Base-by-base conservation (phyloP, 2,329 filamentous ascomycete species). In the Aspergillus spinulosporus region DNA sequence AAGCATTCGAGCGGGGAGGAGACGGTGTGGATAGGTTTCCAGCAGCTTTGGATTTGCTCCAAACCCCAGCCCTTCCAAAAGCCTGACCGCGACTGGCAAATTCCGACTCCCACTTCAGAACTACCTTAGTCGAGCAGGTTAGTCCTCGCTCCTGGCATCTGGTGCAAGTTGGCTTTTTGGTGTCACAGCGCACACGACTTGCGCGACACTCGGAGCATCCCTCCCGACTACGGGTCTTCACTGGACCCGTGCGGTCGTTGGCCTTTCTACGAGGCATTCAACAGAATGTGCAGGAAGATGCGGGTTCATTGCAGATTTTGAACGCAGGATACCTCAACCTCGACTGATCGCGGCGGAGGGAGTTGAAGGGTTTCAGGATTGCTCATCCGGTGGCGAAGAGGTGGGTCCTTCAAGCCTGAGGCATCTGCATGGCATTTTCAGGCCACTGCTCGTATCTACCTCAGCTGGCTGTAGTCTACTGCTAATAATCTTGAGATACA, bases 11-110 rank as follows among this genome's bases (percentile, higher is more conserved):
- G 32, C 60, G 59, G 26, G 54, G 31, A 47, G 65, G 32, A 43
- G 61, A 56, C 49, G 60, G 49, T 58, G 62, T 62, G 32, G 57
- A 61, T 32, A 56, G 31, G 26, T 60, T 59, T 9, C 49, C 67
- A 61, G 58, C 58, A 31, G 60, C 37, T 40, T 59, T 60, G 40
- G 58, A 52, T 58, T 74, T 74, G 54, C 64, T 74, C 75, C 76
- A 77, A 36, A 76, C 69, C 36, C 76, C 75, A 26, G 73, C 65
- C 50, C 75, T 67, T 3, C 76, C 76, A 63, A 78, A 78, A 4
- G 76, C 75, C 50, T 75, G 60, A 7, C 75, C 76, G 6, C 72
- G 72, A 50, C 67, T 73, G 50, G 61, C 62, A 58, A 75, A 78
- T 54, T 78, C 76, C 2, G 70, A 69, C 58, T 74, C 66, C 72